Conservation (phyloP, 805 yeast species). For the Nakazawaea ishiwadae region DNA sequence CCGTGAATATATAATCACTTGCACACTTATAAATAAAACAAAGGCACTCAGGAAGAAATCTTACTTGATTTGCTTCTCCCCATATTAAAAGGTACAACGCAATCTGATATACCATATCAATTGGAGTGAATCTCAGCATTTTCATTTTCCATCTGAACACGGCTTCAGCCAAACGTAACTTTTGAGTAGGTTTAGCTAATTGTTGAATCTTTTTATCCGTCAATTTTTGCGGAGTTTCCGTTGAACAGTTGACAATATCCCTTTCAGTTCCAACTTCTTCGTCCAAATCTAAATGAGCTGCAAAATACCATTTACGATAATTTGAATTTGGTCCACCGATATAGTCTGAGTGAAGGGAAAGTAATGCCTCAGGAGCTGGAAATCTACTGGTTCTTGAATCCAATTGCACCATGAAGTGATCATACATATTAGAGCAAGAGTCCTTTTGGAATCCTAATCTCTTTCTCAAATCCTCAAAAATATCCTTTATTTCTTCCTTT, state of each 20-base stretch:
- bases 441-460: constrained; percentile 84
- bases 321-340: constrained; percentile 89
- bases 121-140: constrained; percentile 50
- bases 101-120: constrained; percentile 60
- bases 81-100: constrained; percentile 61
- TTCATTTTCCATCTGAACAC: constrained; percentile 74
- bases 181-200: constrained; percentile 30
- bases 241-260: constrained; percentile 23
- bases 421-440: constrained; percentile 73
- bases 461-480: constrained; percentile 53
- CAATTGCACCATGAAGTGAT: constrained; percentile 71
- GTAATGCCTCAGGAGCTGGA: constrained; percentile 64
- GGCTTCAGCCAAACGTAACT: constrained; percentile 58
- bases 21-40: constrained; percentile 59
- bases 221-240: constrained; percentile 32
- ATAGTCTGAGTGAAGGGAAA: constrained; percentile 81
- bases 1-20: constrained; percentile 40
- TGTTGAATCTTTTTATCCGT: constrained; percentile 38
- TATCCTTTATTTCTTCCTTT: constrained; percentile 52
- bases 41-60: constrained; percentile 45
- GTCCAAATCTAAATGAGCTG: constrained; percentile 77
- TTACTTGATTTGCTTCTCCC: constrained; percentile 73
- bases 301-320: constrained; percentile 88
- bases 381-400: constrained; percentile 86
- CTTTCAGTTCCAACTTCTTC: constrained; percentile 54